Conservation (phyloP, 208 protist species). For the Acanthamoeba polyphaga region DNA sequence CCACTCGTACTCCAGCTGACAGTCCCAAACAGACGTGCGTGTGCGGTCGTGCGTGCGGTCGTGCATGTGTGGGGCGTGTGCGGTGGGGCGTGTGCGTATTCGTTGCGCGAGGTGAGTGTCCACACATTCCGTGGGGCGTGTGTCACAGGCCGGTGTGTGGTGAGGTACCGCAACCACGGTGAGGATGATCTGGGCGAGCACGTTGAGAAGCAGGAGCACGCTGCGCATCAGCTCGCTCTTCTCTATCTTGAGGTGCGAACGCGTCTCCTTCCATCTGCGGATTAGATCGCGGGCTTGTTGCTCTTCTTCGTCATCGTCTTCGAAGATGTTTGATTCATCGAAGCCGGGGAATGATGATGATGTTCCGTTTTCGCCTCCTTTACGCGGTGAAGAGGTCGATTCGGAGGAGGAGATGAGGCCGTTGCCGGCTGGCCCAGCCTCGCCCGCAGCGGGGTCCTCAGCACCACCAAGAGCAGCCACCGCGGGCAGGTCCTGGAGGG, state of each 20-base stretch:
- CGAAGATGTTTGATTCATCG: not conserved
- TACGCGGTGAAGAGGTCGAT: not conserved
- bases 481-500: not conserved
- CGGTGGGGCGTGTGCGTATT: not conserved
- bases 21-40: not conserved
- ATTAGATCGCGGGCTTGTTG: not conserved
- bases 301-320: not conserved
- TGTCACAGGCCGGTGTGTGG: too few species aligned
- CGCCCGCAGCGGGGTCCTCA: too few species aligned
- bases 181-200: slow-evolving; percentile 30
- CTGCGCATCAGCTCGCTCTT: slow-evolving; percentile 14
- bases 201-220: slow-evolving; percentile 9
- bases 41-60: too few species aligned
- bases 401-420: not conserved
- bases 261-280: slow-evolving; percentile 22
- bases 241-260: not conserved
- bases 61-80: too few species aligned
- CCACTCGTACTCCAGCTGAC: slow-evolving; percentile 50
- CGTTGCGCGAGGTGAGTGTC: not conserved
- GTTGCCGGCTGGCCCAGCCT: too few species aligned
- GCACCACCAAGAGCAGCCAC: not conserved
- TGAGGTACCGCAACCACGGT: not conserved
- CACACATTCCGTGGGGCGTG: not conserved
- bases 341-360: not conserved
- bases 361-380: not conserved